These are phyloP conservation scores for Ogataea hybrid DNA, from an alignment of 1,139 yeast species.

Conservation along the genomic window DNA sequence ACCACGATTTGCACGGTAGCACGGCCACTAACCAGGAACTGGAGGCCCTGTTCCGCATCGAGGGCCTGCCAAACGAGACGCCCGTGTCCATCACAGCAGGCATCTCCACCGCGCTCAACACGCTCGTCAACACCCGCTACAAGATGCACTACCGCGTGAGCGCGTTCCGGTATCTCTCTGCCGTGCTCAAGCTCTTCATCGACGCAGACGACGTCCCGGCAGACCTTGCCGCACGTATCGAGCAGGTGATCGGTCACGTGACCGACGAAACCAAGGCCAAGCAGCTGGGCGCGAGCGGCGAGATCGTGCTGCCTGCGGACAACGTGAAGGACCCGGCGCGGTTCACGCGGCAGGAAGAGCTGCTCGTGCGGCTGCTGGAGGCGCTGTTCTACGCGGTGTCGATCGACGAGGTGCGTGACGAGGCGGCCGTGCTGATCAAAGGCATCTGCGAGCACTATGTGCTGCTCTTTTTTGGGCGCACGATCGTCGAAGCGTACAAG, in stretches of 20 bases:
- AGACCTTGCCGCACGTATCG: slow-evolving; percentile 46
- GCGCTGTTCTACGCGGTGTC: slow-evolving; percentile 74
- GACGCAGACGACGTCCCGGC: slow-evolving; percentile 65
- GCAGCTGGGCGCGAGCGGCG: slow-evolving; percentile 19
- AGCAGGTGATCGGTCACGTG: slow-evolving; percentile 46
- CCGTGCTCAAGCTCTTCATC: slow-evolving; percentile 66
- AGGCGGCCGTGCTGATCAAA: slow-evolving; percentile 59
- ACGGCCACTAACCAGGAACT: slow-evolving; percentile 66
- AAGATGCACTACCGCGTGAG: slow-evolving; percentile 68
- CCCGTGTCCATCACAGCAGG: slow-evolving; percentile 84
- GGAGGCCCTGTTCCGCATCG: slow-evolving; percentile 63
- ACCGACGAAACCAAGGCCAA: slow-evolving; percentile 27
- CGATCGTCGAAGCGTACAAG: slow-evolving; percentile 68
- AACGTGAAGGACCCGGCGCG: slow-evolving; percentile 48
- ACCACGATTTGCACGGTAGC: slow-evolving; percentile 57
- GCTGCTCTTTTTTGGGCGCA: slow-evolving; percentile 70
- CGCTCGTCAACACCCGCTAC: slow-evolving; percentile 65
- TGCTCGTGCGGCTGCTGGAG: slow-evolving; percentile 60
- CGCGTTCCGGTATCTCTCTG: slow-evolving; percentile 71
- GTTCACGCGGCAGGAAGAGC: slow-evolving; percentile 58
- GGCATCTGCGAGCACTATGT: slow-evolving; percentile 79
- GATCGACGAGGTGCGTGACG: slow-evolving; percentile 68
- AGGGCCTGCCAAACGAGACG: slow-evolving; percentile 61
- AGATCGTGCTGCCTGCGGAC: slow-evolving; percentile 40
- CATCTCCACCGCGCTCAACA: slow-evolving; percentile 65